Evolutionary conservation across 371 early-diverging fungal species (phyloP).

Genomic region (Entomophthora muscae): DNA sequence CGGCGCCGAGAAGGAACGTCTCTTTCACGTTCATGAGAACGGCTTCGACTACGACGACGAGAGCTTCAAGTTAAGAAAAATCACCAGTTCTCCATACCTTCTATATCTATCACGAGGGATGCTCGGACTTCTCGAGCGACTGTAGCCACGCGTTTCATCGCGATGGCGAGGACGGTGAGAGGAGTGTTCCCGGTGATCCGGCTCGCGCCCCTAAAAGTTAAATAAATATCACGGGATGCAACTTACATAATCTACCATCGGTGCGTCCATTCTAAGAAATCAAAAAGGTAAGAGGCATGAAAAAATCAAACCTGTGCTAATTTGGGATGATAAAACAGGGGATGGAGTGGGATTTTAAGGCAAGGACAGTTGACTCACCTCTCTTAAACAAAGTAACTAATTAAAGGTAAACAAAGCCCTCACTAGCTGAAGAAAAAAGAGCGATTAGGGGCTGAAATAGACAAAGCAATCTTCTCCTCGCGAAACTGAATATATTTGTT

Average conservation of each 20-base stretch:
- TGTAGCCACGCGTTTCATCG: neutral
- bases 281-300: neutral
- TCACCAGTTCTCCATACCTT: neutral
- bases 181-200: neutral
- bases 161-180: neutral
- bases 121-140: constrained; percentile 4
- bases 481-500: neutral
- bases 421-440: neutral
- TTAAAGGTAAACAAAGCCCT: neutral
- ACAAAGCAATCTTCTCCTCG: neutral
- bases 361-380: neutral
- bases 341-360: neutral
- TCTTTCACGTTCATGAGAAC: constrained; percentile 1
- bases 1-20: neutral
- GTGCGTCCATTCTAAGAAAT: neutral
- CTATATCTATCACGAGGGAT: neutral
- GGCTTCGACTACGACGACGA: neutral
- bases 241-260: neutral
- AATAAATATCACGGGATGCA: neutral
- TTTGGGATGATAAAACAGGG: neutral
- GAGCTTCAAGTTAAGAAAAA: neutral
- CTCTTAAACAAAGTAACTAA: neutral
- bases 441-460: neutral
- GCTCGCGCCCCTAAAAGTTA: neutral
- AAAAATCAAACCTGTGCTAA: neutral